phyloP scores from a whole-genome alignment of 1,284 basidiomycete species.

The Gomphus bonarii region DNA sequence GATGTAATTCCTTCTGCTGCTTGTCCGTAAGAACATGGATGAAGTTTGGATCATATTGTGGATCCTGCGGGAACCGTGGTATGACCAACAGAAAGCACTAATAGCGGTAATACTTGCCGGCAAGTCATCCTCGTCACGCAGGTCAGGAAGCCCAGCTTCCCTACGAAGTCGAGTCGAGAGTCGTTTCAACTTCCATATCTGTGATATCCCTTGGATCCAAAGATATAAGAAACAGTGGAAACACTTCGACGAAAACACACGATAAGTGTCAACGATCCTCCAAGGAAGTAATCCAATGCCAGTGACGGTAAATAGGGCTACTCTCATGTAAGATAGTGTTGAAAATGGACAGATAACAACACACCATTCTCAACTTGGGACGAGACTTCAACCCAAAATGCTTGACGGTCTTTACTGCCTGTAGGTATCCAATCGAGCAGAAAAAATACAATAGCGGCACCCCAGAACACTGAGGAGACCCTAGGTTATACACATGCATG shows the following conservation, averaged over 20 bases:
- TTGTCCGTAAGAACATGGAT: slow-evolving; percentile 65
- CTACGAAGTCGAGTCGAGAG: slow-evolving; percentile 43
- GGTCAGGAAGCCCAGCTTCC: slow-evolving; percentile 51
- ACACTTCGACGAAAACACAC: slow-evolving; percentile 31
- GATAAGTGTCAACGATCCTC: slow-evolving; percentile 68
- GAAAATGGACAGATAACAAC: slow-evolving; percentile 6
- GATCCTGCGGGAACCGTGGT: slow-evolving; percentile 32
- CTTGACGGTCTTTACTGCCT: slow-evolving; percentile 52
- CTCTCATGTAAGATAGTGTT: neutral
- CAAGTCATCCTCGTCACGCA: slow-evolving; percentile 66
- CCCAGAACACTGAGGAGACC: slow-evolving; percentile 53
- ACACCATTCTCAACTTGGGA: slow-evolving; percentile 70
- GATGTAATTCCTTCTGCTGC: slow-evolving; percentile 57
- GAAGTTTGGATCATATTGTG: slow-evolving; percentile 61
- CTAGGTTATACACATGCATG: neutral
- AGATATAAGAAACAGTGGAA: slow-evolving; percentile 1
- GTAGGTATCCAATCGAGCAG: slow-evolving; percentile 59
- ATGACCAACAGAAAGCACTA: neutral
- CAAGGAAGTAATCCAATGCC: slow-evolving; percentile 63
- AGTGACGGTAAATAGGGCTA: slow-evolving; percentile 74
- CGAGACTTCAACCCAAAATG: slow-evolving; percentile 69
- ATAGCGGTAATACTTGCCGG: slow-evolving; percentile 25
- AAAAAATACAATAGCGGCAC: slow-evolving; percentile 71
- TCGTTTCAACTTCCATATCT: slow-evolving; percentile 67
- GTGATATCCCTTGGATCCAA: slow-evolving; percentile 42